Evolutionary conservation across 345 rosid species (phyloP), one percentile per base, ranked within the genome.

Genomic region (Citrus mangshanensis): DNA sequence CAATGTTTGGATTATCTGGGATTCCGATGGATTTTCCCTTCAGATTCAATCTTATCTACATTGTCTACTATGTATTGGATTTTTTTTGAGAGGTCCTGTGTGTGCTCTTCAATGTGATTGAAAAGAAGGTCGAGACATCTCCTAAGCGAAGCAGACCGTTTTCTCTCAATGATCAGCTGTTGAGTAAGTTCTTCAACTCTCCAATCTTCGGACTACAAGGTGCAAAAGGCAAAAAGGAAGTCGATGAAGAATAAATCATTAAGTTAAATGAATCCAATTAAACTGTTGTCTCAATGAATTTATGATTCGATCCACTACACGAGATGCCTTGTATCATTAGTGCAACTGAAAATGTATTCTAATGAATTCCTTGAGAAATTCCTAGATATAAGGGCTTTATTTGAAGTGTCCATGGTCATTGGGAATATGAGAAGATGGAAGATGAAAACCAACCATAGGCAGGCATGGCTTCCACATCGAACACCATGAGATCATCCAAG

Each of bases 31-130:
- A 22, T 16, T 73, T 72, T 77, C n/a, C 70, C 68, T 72, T 81
- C 74, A 32, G 81, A 77, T 58, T 82, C 84, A 5, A 78, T 74
- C 67, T 62, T 68, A 22, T 74, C 55, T 30, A 82, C 72, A 4
- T 68, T 68, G 13, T 74, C 37, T 35, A 78, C 79, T 28, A 82
- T 70, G 68, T 56, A 69, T 72, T 69, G 76, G 37, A 82, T 63
- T 62, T 78, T 78, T 63, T 78, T 77, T 1, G 84, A 73, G 66
- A 82, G 46, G 14, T 67, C 78, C 6, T 81, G 78, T 10, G 78
- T 82, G 49, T 78, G 84, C 78, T 78, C 84, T 38, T 78, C 76
- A 54, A 70, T 78, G 78, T 82, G 81, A 55, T 54, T 62, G 51
- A 82, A 42, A 22, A 82, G 55, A 68, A 73, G 60, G 19, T 78